phyloP scores from a whole-genome alignment of 1,284 basidiomycete genomes.

The Pascua guehoae region DNA sequence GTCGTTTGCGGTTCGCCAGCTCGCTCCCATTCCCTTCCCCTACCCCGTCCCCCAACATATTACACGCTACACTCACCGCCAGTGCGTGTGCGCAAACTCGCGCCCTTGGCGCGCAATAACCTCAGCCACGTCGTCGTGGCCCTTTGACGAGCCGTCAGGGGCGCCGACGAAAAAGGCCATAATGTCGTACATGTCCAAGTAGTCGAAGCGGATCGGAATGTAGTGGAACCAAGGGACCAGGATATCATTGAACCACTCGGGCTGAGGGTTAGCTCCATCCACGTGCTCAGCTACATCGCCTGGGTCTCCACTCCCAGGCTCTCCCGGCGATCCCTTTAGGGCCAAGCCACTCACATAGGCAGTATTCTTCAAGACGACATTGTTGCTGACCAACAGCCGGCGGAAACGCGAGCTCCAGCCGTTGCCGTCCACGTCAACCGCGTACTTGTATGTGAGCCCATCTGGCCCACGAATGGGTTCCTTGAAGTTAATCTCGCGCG shows the following conservation, averaged over 20 bases:
- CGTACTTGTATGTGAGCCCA: constrained; percentile 40
- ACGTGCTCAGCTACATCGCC: not conserved
- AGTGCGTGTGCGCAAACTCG: constrained; percentile 44
- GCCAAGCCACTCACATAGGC: constrained; percentile 29
- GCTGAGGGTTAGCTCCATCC: constrained; percentile 4
- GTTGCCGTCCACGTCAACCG: constrained; percentile 52
- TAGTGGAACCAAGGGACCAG: constrained; percentile 49
- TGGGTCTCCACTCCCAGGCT: too few relatives aligned
- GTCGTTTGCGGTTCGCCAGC: too few relatives aligned
- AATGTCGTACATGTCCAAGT: constrained; percentile 49
- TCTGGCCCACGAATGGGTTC: constrained; percentile 17
- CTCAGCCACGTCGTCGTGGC: constrained; percentile 46
- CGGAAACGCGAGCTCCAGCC: constrained; percentile 49
- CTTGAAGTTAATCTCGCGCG: constrained; percentile 39
- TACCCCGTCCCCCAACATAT: too few relatives aligned
- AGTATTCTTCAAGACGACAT: constrained; percentile 43
- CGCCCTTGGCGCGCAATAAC: constrained; percentile 47
- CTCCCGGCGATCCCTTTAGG: not conserved
- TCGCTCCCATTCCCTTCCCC: too few relatives aligned
- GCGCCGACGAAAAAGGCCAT: constrained; percentile 52
- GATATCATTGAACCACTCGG: constrained; percentile 35
- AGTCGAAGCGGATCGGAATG: constrained; percentile 45
- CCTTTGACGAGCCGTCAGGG: constrained; percentile 41
- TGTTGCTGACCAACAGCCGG: constrained; percentile 38
- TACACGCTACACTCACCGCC: constrained; percentile 26